A percentile compares a stretch with the other conserved stretches of the same genome.
phyloP scores from a whole-genome alignment of 2,329 filamentous ascomycete species.

The Phyllosticta citriasiana region DNA sequence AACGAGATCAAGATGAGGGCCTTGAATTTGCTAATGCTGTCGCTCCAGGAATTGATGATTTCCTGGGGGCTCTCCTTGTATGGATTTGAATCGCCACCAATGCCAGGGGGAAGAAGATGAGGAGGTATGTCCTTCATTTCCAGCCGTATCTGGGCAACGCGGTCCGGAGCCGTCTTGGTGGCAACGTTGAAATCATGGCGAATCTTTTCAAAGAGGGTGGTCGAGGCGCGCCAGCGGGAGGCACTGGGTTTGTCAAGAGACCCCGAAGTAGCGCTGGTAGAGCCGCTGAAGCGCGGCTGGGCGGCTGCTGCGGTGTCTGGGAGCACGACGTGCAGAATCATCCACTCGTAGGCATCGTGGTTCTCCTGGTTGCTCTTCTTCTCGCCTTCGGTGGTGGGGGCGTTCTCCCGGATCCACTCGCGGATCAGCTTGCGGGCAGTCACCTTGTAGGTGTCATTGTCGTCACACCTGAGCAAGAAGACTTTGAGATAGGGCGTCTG shows the following conservation, averaged over 20 bases:
- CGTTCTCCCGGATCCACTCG: conserved; percentile 82
- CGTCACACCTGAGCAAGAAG: conserved; percentile 82
- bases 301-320: conserved; percentile 74
- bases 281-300: conserved; percentile 56
- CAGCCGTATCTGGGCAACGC: conserved; percentile 77
- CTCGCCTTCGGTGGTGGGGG: conserved; percentile 47
- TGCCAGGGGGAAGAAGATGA: conserved; percentile 33
- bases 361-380: conserved; percentile 64
- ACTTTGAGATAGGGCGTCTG: conserved; percentile 92
- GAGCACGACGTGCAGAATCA: conserved; percentile 85
- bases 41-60: conserved; percentile 69
- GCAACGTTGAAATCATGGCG: conserved; percentile 79
- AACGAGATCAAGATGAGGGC: conserved; percentile 80
- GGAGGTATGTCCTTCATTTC: conserved; percentile 38
- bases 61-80: conserved; percentile 67
- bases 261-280: conserved; percentile 39
- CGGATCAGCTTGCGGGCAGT: conserved; percentile 67
- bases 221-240: conserved; percentile 69
- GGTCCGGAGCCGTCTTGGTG: conserved; percentile 62
- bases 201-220: conserved; percentile 80
- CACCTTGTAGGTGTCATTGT: conserved; percentile 86
- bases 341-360: conserved; percentile 93
- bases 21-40: conserved; percentile 80
- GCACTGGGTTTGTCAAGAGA: conserved; percentile 55
- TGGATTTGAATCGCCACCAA: conserved; percentile 25